Base-by-base conservation (phyloP, 139 green algal species). In the Tetradesmus lagerheimii region DNA sequence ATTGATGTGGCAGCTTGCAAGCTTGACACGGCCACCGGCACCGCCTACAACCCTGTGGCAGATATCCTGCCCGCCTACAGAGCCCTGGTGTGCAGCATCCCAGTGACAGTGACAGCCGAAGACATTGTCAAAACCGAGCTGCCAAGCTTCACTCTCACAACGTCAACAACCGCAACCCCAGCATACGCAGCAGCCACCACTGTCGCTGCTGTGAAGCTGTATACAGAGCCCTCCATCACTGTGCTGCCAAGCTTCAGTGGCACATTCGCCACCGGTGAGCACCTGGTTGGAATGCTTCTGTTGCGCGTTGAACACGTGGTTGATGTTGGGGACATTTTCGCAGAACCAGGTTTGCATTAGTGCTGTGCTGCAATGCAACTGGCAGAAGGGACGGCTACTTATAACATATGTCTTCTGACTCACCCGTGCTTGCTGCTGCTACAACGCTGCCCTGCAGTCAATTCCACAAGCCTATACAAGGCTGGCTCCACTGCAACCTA, bases 31-130 rank as follows among this genome's bases (percentile, higher is more conserved):
- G 35, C 77, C 29, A 43, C 31, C 11, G 35, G 29, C 77, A 62
- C 18, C 16, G 29, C 35, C 18, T 34, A 27, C n/a, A 27, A 23
- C 25, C 31, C 75, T 31, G 25, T 47, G 0, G 27, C 39, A 27
- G 35, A 8, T 16, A 3, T 18, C 16, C 18, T 83, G 35, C 34
- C 77, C 14, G 38, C 37, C 6, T 27, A 83, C 35, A 83, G 20
- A 20, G 77, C 77, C 35, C 77, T 83, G 77, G 77, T 83, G 35
- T 83, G 77, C 57, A 71, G 23, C 57, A 71, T 71, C 25, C 23
- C 57, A 71, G 57, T 71, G 57, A 71, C 57, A n/a, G 57, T 71
- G 57, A 31, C 57, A 11, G 57, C 57, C 20, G 31, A 23, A 1
- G 57, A 71, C 57, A 71, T 71, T 31, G 57, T 31, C 57, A 71